phyloP scores from a whole-genome alignment of 2,329 filamentous ascomycete species.

The Penicillium sp. region DNA sequence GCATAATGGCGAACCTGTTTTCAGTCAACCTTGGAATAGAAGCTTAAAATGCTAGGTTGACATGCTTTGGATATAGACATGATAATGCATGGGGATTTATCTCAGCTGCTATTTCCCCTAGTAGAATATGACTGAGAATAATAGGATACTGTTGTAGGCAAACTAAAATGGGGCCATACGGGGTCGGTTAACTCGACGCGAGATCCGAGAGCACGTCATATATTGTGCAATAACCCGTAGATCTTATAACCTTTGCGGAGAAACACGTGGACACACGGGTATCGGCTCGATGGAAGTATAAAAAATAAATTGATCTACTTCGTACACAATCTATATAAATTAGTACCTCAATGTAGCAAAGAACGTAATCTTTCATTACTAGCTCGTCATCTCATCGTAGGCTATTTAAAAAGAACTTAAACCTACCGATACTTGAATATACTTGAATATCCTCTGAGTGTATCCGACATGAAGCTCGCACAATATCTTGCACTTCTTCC shows the following conservation, averaged over 20 bases:
- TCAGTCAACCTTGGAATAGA: not conserved
- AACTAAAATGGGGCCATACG: too few species aligned
- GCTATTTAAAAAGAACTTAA: not conserved
- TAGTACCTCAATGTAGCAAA: not conserved
- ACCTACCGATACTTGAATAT: not conserved
- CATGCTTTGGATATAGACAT: not conserved
- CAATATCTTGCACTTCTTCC: not conserved
- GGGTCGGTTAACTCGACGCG: not conserved
- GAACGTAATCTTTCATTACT: not conserved
- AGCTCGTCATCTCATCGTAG: not conserved
- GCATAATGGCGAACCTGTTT: conserved; percentile 11
- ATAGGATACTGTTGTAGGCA: too few species aligned
- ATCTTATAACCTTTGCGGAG: not conserved
- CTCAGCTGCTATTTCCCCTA: not conserved
- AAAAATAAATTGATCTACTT: not conserved
- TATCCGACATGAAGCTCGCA: not conserved
- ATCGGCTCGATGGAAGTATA: not conserved
- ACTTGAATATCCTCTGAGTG: not conserved
- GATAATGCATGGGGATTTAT: not conserved
- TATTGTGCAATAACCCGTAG: not conserved
- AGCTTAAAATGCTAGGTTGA: not conserved
- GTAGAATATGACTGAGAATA: not conserved
- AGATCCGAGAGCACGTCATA: not conserved
- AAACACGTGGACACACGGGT: not conserved
- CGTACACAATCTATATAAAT: not conserved